A percentile compares a stretch with the other conserved stretches of the same genome.
phyloP scores from a whole-genome alignment of 2,329 filamentous ascomycete species.

The Sclerotinia minor region DNA sequence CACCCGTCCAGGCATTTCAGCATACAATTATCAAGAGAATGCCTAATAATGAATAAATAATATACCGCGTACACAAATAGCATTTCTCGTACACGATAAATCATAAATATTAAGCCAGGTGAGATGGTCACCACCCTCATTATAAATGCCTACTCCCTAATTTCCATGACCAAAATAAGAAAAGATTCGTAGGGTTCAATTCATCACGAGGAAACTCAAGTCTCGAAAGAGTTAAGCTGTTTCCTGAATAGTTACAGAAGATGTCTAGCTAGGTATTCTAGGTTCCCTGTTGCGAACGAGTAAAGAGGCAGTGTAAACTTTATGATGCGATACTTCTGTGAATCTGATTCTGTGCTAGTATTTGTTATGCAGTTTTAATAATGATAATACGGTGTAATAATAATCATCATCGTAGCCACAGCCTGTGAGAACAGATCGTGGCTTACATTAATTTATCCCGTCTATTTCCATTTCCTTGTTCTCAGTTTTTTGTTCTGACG shows the following conservation, averaged over 20 bases:
- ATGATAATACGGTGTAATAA: too few species aligned
- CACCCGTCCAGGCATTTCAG: too few species aligned
- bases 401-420: too few species aligned
- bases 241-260: not conserved
- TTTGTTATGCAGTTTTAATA: too few species aligned
- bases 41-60: not conserved
- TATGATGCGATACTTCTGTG: not conserved
- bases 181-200: not conserved
- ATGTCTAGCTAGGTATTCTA: not conserved
- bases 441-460: not conserved
- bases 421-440: not conserved
- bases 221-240: not conserved
- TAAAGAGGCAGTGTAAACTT: too few species aligned
- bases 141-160: not conserved
- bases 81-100: too few species aligned
- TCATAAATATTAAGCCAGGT: constrained; percentile 13
- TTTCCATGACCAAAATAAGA: not conserved
- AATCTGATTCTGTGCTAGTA: too few species aligned
- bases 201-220: not conserved
- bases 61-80: not conserved
- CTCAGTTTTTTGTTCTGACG: not conserved
- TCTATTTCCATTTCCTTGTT: constrained; percentile 1
- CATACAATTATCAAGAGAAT: not conserved
- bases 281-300: too few species aligned
- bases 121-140: constrained; percentile 14